Evolutionary conservation across 768 basidiomycete genomes (phyloP), one percentile per base, ranked within the genome.

Genomic region (Nidula microcarpa): DNA sequence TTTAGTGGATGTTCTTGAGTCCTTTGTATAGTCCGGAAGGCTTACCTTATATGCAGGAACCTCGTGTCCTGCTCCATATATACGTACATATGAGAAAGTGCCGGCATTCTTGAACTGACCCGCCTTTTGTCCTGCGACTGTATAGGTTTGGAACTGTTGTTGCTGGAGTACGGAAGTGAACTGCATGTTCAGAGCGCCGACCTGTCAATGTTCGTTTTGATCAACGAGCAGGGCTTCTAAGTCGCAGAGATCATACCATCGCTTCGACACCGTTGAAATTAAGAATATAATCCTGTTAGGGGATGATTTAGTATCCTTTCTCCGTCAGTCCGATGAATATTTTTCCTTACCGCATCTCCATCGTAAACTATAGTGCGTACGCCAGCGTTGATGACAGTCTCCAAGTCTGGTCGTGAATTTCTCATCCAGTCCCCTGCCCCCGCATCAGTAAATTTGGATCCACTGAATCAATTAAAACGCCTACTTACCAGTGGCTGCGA

Each of bases 101-200:
- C 81, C 82, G 5, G 82, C 78, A 55, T 81, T 82, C 68, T 83
- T 83, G 65, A 65, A 81, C 44, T 75, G 62, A 2, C 80, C 81
- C 6, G 81, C 69, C 1, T 62, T 47, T 49, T 74, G 68, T 0
- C 81, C 81, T 0, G 64, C 57, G 7, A 84, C 80, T 1, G 70
- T 81, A 65, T 68, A 83, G 43, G 70, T 69, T 11, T 71, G 57
- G 61, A 79, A 81, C 3, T 57, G 23, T 61, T 79, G 75, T 47
- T 68, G 45, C 39, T 72, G 63, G 57, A 69, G 80, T 37, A 64
- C 14, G 0, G 71, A 16, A 9, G 74, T 74, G 62, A 78, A 78
- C 53, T 71, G 60, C 6, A 79, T 82, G 53, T 76, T 65, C 5
- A 84, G 70, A 43, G 66, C 68, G 55, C 76, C 66, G 33, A 82